phyloP scores from a whole-genome alignment of 352 stramenopile species.

The Lagenidium sp. region DNA sequence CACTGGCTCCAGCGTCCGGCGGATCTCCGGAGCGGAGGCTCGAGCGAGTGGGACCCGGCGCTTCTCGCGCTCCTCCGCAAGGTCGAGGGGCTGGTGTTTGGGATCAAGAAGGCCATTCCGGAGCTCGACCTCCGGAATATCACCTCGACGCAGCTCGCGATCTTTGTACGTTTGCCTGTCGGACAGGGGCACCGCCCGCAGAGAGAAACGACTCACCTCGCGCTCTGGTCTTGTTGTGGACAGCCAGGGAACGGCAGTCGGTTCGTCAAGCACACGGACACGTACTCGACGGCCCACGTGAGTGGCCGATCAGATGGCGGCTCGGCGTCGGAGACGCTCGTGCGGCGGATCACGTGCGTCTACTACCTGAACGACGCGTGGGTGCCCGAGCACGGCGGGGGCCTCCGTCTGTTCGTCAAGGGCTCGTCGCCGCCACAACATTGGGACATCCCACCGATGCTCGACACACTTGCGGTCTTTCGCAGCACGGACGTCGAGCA shows the following conservation, averaged over 20 bases:
- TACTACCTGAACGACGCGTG: constrained; percentile 84
- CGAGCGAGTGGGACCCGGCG: no score
- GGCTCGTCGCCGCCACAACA: neutral
- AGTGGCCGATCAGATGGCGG: constrained; percentile 10
- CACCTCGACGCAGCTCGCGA: constrained; percentile 62
- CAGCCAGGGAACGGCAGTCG: constrained; percentile 55
- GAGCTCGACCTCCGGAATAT: constrained; percentile 52
- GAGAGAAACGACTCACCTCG: no score
- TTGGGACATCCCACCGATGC: constrained; percentile 72
- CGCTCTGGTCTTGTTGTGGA: constrained; percentile 1
- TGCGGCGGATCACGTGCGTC: constrained; percentile 69
- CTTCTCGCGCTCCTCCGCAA: constrained; percentile 36
- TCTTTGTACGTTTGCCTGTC: constrained; percentile 35
- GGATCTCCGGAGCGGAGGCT: no score
- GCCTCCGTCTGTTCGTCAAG: constrained; percentile 58
- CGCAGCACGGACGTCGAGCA: constrained; percentile 88
- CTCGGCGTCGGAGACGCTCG: constrained; percentile 11
- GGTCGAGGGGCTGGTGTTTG: constrained; percentile 44
- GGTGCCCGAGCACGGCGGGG: constrained; percentile 41
- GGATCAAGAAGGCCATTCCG: constrained; percentile 35
- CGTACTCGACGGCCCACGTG: constrained; percentile 30
- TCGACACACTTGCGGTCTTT: constrained; percentile 90
- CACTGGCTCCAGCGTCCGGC: constrained; percentile 44
- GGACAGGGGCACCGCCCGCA: no score
- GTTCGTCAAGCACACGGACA: constrained; percentile 67